Evolutionary conservation across 179 eudicot species (phyloP), one percentile per base, ranked within the genome.

Genomic region (Nepenthes alata): DNA sequence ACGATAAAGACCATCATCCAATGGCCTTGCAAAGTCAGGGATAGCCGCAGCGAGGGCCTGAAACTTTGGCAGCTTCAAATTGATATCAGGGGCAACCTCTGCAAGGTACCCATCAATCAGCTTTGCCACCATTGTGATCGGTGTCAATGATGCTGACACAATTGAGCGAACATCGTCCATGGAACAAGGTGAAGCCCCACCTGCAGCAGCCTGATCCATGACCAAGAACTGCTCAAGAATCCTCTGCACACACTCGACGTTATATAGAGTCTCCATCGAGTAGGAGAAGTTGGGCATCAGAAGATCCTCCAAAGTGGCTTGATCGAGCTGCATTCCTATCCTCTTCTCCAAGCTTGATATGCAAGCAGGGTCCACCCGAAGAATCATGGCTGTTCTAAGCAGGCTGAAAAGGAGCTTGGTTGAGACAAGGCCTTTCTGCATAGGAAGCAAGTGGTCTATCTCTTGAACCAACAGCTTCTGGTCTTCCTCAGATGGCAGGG

Each of bases 241-340:
- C 57, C 93, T 77, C 69, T 85, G 87, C 50, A 93, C 84, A 55
- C 96, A 89, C 51, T 93, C 96, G 3, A 93, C 93, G 56, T 86
- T 83, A 60, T 91, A 93, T 47, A 93, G 75, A 16, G 96, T 93
- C 70, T 93, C 96, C 87, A 82, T 86, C 12, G 98, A 77, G 60
- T 93, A 73, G 9, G 93, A 75, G 71, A 89, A 83, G 58, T 76
- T 89, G 0, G 98, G 95, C 82, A 93, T 85, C 61, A 93, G 65
- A 48, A 89, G 85, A 81, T 93, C 96, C 74, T 93, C 98, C 16
- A 93, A 78, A 57, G 78, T 75, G 2, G 96, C 98, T 71, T 86
- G 85, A 78, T 93, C 93, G 35, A 89, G 95, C 68, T 93, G 96
- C 93, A 85, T 56, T 54, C 98, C 98, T 37, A 86, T 78, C 64